Evolutionary conservation across 2,329 filamentous ascomycete species (phyloP).

Genomic region (Ceratocystis colombiana): DNA sequence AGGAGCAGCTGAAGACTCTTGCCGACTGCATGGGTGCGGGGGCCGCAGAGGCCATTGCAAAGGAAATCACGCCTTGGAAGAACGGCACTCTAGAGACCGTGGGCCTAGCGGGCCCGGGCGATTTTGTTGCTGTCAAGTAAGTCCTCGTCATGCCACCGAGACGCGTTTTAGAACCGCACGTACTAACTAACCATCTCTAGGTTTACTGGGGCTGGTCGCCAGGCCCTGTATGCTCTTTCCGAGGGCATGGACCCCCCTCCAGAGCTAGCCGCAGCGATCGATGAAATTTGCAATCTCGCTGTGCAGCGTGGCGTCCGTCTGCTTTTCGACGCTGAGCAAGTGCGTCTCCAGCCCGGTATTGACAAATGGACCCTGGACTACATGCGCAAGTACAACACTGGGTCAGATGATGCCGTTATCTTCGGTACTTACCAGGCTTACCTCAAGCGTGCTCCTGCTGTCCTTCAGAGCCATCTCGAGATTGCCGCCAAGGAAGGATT

Average conservation of each 20-base stretch:
- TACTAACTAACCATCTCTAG: slow-evolving; percentile 31
- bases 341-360: slow-evolving; percentile 65
- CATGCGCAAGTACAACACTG: slow-evolving; percentile 64
- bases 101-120: slow-evolving; percentile 50
- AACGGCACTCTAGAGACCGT: slow-evolving; percentile 67
- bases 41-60: slow-evolving; percentile 40
- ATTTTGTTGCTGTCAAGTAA: slow-evolving; percentile 57
- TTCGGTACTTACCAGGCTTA: slow-evolving; percentile 77
- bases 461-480: slow-evolving; percentile 50
- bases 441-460: slow-evolving; percentile 51
- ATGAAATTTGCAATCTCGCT: slow-evolving; percentile 64
- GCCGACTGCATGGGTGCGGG: slow-evolving; percentile 39
- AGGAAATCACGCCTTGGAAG: slow-evolving; percentile 61
- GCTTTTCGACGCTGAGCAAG: slow-evolving; percentile 80
- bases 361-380: slow-evolving; percentile 70
- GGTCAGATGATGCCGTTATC: slow-evolving; percentile 52
- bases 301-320: slow-evolving; percentile 58
- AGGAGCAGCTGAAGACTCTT: slow-evolving; percentile 41
- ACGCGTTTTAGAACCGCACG: not conserved
- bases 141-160: slow-evolving; percentile 24
- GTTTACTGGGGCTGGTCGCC: slow-evolving; percentile 71
- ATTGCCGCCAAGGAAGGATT: slow-evolving; percentile 51
- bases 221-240: slow-evolving; percentile 58
- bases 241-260: slow-evolving; percentile 52
- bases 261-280: slow-evolving; percentile 58